phyloP scores from a whole-genome alignment of 257 asterid genomes.

The Ilex aquifolium region DNA sequence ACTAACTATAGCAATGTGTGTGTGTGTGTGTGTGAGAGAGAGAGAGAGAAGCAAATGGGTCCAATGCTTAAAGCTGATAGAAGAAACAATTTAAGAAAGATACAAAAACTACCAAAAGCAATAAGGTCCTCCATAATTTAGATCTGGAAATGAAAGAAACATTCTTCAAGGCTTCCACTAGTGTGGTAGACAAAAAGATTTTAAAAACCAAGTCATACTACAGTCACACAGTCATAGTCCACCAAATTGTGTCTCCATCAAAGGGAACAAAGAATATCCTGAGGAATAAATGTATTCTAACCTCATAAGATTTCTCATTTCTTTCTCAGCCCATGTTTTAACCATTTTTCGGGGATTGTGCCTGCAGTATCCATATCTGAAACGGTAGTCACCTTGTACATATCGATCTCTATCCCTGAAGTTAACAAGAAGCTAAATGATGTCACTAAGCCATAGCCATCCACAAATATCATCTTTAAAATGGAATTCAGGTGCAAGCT shows the following conservation, averaged over 20 bases:
- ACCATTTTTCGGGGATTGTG: conserved; percentile 98
- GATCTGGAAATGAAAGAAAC: no score
- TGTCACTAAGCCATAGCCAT: neutral
- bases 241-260: no score
- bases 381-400: conserved; percentile 94
- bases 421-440: conserved; percentile 14
- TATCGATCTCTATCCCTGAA: conserved; percentile 96
- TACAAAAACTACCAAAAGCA: neutral
- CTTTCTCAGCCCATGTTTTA: conserved; percentile 98
- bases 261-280: no score
- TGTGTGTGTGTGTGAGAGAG: no score
- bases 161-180: no score
- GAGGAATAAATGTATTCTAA: conserved; percentile 13
- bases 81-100: neutral
- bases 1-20: no score
- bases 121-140: no score
- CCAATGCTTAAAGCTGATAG: no score
- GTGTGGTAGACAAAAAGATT: no score
- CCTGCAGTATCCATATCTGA: conserved; percentile 88
- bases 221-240: no score
- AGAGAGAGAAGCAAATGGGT: no score
- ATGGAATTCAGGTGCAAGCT: neutral
- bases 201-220: no score
- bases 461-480: neutral
- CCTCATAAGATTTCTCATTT: conserved; percentile 99